Percentiles rank a stretch among this genome's conserved stretches.
Evolutionary conservation across 2,329 filamentous ascomycete genomes (phyloP).

Genomic region (Neophaeococcomyces mojaviensis): DNA sequence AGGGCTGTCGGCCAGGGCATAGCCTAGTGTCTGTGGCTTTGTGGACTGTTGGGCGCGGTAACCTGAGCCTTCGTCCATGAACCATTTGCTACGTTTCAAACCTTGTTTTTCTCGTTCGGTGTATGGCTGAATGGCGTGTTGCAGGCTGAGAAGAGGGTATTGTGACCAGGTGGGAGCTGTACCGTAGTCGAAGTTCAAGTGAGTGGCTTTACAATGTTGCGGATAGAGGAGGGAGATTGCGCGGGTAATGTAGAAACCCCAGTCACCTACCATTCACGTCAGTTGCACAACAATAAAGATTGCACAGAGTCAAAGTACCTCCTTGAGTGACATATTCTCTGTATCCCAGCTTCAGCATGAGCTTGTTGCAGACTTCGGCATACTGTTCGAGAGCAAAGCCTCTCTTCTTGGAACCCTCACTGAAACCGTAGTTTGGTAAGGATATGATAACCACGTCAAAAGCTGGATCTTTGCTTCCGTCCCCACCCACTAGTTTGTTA

Average conservation of each 20-base stretch:
- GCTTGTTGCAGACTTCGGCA: slow-evolving; percentile 30
- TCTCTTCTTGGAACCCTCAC: slow-evolving; percentile 29
- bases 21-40: slow-evolving; percentile 65
- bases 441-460: slow-evolving; percentile 18
- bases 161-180: slow-evolving; percentile 10
- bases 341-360: slow-evolving; percentile 17
- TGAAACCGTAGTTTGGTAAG: slow-evolving; percentile 14
- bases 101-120: slow-evolving; percentile 45
- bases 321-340: slow-evolving; percentile 42
- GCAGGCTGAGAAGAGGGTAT: slow-evolving; percentile 46
- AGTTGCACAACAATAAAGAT: too few relatives aligned
- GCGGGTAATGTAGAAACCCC: slow-evolving; percentile 59
- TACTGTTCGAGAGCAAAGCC: slow-evolving; percentile 56
- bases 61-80: slow-evolving; percentile 41
- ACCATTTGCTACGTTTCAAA: slow-evolving; percentile 49
- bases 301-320: too few relatives aligned
- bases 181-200: slow-evolving; percentile 13
- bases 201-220: slow-evolving; percentile 8
- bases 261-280: slow-evolving; percentile 44
- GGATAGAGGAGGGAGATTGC: slow-evolving; percentile 42
- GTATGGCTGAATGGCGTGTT: slow-evolving; percentile 51
- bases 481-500: slow-evolving; percentile 31
- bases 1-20: slow-evolving; percentile 61
- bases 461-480: slow-evolving; percentile 12
- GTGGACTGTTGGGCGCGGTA: slow-evolving; percentile 57